A percentile compares a stretch with the other conserved stretches of the same genome.
phyloP scores from a whole-genome alignment of 345 rosid species.

The Pugionium cornutum region DNA sequence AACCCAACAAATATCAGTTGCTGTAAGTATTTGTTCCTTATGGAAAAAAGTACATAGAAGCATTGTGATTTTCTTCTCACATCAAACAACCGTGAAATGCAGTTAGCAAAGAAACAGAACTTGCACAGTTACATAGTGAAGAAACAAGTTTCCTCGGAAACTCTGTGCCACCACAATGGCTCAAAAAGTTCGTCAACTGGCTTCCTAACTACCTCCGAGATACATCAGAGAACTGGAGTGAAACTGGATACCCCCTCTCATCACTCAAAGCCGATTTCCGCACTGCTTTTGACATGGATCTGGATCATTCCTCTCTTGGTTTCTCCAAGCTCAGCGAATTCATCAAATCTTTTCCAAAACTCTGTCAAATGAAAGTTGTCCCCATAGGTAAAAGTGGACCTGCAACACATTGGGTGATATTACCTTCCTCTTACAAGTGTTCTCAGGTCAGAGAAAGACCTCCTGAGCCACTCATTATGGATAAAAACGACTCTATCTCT shows the following conservation, averaged over 20 bases:
- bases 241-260: conserved; percentile 66
- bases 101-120: conserved; percentile 53
- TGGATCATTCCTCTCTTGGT: conserved; percentile 76
- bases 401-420: conserved; percentile 69
- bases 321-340: conserved; percentile 77
- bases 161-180: conserved; percentile 51
- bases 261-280: conserved; percentile 82
- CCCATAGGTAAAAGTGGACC: conserved; percentile 44
- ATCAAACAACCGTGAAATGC: conserved; percentile 31
- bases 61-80: conserved; percentile 33
- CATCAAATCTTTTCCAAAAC: conserved; percentile 55
- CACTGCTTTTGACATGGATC: conserved; percentile 55
- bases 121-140: conserved; percentile 40
- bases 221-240: conserved; percentile 38
- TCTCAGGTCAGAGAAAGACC: conserved; percentile 34
- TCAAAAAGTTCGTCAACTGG: conserved; percentile 65
- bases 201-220: conserved; percentile 55
- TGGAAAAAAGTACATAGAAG: not conserved
- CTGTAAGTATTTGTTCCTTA: conserved; percentile 51
- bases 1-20: conserved; percentile 53
- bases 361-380: conserved; percentile 50
- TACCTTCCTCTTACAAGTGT: conserved; percentile 40
- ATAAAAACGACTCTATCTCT: not conserved
- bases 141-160: conserved; percentile 25
- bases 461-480: conserved; percentile 35